A percentile compares a stretch with the other conserved stretches of the same genome.
Evolutionary conservation across 2,329 filamentous ascomycete genomes (phyloP).

Genomic region (Ceratocystis papillata): DNA sequence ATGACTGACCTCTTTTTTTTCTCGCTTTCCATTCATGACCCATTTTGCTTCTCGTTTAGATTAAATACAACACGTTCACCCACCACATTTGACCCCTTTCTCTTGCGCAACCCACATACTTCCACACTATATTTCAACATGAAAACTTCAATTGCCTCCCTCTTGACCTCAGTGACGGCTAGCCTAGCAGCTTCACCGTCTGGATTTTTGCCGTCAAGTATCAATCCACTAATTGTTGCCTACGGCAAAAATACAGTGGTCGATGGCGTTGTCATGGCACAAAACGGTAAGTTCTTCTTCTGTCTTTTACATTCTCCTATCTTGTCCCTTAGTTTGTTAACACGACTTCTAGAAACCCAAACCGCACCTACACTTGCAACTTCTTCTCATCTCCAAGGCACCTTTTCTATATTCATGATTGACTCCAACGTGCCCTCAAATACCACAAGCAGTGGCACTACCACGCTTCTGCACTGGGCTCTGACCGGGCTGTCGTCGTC

Average conservation of each 20-base stretch:
- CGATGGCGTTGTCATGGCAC: constrained; percentile 34
- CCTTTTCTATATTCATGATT: constrained; percentile 36
- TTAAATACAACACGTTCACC: neutral
- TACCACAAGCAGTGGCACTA: constrained; percentile 30
- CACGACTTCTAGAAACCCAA: constrained; percentile 29
- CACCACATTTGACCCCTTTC: neutral
- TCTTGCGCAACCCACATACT: neutral
- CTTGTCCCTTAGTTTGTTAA: neutral
- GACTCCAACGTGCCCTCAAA: constrained; percentile 39
- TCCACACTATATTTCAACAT: constrained; percentile 27
- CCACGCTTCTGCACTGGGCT: constrained; percentile 40
- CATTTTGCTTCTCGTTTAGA: constrained; percentile 4
- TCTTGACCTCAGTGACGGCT: constrained; percentile 31
- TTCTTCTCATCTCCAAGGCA: constrained; percentile 32
- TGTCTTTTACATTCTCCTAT: neutral
- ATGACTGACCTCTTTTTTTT: neutral
- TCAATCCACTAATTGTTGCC: constrained; percentile 34
- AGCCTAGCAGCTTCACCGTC: constrained; percentile 35
- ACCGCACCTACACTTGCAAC: constrained; percentile 33
- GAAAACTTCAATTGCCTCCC: constrained; percentile 26
- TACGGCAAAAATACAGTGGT: constrained; percentile 33
- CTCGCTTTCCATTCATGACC: constrained; percentile 15
- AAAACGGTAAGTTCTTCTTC: constrained; percentile 30
- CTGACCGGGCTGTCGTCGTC: constrained; percentile 33
- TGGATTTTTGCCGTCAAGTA: constrained; percentile 35